Evolutionary conservation across 2,329 filamentous ascomycete genomes (phyloP), one percentile per base, ranked within the genome.

Genomic region (Fusarium sp.): DNA sequence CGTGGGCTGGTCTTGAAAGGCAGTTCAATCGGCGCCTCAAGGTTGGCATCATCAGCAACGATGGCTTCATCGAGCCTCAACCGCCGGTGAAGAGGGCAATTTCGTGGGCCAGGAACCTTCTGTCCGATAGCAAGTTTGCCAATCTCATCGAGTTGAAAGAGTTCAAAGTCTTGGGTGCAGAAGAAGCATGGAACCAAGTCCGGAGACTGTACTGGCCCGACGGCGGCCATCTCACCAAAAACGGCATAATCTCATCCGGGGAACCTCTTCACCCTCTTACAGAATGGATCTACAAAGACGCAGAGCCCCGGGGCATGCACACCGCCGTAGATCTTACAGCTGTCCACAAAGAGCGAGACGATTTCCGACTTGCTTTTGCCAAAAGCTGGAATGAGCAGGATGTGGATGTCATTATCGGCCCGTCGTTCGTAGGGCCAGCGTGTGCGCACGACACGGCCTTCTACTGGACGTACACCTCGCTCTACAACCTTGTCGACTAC

Each of bases 141-240:
- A 59, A 55, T 0, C 14, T 67, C 2, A 44, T 85, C 14, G 75
- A 82, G 38, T 50, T 85, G 15, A 84, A 83, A 61, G 34, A 71
- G 0, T 85, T 85, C 66, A 76, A 62, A 5, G 80, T 82, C 0
- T 79, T 78, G n/a, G 76, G 78, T 6, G 74, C 77, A 2, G 73
- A 73, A 30, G 72, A 83, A 24, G 80, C 79, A 0, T 80, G 76
- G 68, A 39, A 45, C 1, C 79, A 74, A 73, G 83, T 85, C 71
- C 70, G 80, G 54, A 70, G 70, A 8, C 82, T 86, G 18, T 88
- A 88, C 79, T 88, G 84, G 77, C 86, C 86, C 0, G 85, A 87
- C 32, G 84, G 83, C 20, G 84, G 45, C 62, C 70, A 38, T 71
- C 81, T 56, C 79, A 79, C 58, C 30, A 78, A 58, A 45, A 77